A percentile compares a stretch with the other conserved stretches of the same genome.
Evolutionary conservation across 108 stramenopile genomes (phyloP).

Genomic region (Stephanodiscus minutulus): DNA sequence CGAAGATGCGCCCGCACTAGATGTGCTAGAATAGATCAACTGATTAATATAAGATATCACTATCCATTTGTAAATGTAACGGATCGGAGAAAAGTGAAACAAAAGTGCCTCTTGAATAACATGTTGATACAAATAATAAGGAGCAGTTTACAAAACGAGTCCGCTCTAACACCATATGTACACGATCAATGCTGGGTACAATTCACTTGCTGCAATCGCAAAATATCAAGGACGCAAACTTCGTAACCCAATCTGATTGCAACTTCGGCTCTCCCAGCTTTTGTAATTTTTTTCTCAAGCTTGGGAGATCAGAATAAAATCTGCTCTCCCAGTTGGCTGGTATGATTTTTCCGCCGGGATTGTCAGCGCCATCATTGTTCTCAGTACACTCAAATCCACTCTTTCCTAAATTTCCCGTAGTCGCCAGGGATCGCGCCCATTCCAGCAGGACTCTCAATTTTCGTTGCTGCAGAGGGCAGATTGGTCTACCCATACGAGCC

Average conservation of each 20-base stretch:
- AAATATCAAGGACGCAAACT: background rate
- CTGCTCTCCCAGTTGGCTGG: slow-evolving; percentile 5
- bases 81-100: too few relatives aligned
- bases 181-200: background rate
- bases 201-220: background rate
- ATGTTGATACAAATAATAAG: background rate
- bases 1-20: background rate
- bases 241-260: background rate
- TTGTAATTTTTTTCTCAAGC: background rate
- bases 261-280: background rate
- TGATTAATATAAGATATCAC: too few relatives aligned
- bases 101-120: too few relatives aligned
- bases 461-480: slow-evolving; percentile 2
- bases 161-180: background rate
- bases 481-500: background rate
- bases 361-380: background rate
- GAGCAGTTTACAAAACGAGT: too few relatives aligned
- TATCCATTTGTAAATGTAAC: background rate
- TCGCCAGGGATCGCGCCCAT: slow-evolving; percentile 1
- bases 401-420: background rate
- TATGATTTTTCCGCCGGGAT: background rate
- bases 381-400: background rate
- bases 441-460: background rate
- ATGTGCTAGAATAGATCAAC: background rate
- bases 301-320: slow-evolving; percentile 4